Percentiles rank a stretch among this genome's conserved stretches.
Conservation (phyloP, 179 eudicot species). For the Camellia oleifera region DNA sequence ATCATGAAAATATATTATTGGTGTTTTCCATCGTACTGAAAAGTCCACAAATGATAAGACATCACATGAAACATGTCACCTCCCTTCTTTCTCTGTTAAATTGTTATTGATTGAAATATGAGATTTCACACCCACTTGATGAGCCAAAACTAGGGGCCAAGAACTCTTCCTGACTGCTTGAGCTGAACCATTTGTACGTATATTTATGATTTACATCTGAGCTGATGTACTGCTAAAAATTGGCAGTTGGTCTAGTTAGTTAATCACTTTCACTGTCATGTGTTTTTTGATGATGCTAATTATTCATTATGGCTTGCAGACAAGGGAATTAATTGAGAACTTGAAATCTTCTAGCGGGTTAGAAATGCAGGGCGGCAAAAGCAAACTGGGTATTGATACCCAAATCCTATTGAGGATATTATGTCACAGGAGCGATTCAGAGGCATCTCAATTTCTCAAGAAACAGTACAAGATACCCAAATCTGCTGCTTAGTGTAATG, state of each 20-base stretch:
- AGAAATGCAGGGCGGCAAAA: constrained; percentile 62
- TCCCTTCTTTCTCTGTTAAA: neutral
- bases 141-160: neutral
- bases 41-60: neutral
- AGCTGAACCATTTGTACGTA: too few relatives aligned
- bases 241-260: neutral
- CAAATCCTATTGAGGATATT: constrained; percentile 75
- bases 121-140: neutral
- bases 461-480: constrained; percentile 95
- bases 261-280: neutral
- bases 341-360: constrained; percentile 63
- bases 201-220: too few relatives aligned
- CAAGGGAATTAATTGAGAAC: constrained; percentile 89
- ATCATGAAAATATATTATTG: neutral
- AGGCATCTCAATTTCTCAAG: constrained; percentile 93
- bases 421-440: constrained; percentile 87
- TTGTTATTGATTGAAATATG: neutral
- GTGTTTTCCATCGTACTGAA: neutral
- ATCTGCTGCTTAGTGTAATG: constrained; percentile 40
- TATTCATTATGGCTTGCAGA: constrained; percentile 42
- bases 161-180: neutral
- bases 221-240: too few relatives aligned
- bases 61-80: neutral
- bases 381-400: constrained; percentile 75
- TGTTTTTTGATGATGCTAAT: neutral